Evolutionary conservation across 1,284 basidiomycete genomes (phyloP).

Genomic region (Thelephora terrestris): DNA sequence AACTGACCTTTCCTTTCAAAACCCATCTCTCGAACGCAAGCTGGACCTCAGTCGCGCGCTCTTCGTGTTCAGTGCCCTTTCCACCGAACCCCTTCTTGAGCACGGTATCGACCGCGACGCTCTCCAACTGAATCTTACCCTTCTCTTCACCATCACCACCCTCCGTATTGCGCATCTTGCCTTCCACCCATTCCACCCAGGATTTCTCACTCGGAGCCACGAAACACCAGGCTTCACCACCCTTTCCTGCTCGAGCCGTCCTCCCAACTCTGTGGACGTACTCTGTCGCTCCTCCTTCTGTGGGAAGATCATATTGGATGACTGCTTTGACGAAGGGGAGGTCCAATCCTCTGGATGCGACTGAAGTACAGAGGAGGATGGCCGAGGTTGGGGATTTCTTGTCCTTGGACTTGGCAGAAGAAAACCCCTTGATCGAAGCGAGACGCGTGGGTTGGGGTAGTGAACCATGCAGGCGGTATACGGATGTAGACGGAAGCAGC

Average conservation of each 20-base stretch:
- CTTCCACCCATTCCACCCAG: conserved; percentile 86
- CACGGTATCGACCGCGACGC: conserved; percentile 61
- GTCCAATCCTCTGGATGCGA: conserved; percentile 97
- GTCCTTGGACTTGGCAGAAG: conserved; percentile 27
- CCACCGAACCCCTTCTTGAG: conserved; percentile 82
- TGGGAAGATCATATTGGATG: conserved; percentile 94
- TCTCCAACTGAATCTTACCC: conserved; percentile 42
- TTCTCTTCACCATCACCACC: conserved; percentile 20
- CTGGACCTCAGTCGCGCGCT: conserved; percentile 92
- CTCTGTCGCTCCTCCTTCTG: conserved; percentile 93
- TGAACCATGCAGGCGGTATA: conserved; percentile 94
- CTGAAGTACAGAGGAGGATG: conserved; percentile 90
- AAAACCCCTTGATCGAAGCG: conserved; percentile 76
- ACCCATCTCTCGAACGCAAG: conserved; percentile 95
- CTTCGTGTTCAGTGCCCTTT: conserved; percentile 71
- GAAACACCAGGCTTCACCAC: conserved; percentile 88
- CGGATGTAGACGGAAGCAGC: conserved; percentile 71
- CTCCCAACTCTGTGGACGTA: conserved; percentile 96
- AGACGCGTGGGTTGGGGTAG: conserved; percentile 78
- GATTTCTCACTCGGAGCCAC: conserved; percentile 78
- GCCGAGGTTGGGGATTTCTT: conserved; percentile 34
- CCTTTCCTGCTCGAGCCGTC: conserved; percentile 88
- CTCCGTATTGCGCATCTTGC: conserved; percentile 48
- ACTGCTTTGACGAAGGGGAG: conserved; percentile 91
- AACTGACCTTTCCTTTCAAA: conserved; percentile 34